Evolutionary conservation across 1,284 basidiomycete species (phyloP).

Genomic region (Ustilago vetiveriae): DNA sequence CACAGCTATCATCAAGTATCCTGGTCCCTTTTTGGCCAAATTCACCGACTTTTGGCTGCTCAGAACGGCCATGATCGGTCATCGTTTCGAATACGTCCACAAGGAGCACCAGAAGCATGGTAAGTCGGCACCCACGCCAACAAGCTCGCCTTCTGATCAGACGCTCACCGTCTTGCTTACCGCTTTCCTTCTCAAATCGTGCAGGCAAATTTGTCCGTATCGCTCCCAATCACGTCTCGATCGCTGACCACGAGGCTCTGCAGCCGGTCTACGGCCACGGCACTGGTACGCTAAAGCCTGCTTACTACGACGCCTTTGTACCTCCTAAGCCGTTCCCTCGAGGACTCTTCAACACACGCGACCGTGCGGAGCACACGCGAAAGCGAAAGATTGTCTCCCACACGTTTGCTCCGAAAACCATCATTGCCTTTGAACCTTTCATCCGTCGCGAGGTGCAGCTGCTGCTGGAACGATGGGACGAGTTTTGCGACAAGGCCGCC

Average conservation of each 20-base stretch:
- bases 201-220: conserved; percentile 77
- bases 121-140: too few relatives aligned
- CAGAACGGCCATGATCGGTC: conserved; percentile 74
- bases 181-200: not conserved
- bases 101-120: conserved; percentile 80
- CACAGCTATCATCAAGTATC: conserved; percentile 67
- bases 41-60: conserved; percentile 83
- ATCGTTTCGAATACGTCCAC: conserved; percentile 81
- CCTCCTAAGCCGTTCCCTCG: conserved; percentile 65
- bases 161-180: not conserved
- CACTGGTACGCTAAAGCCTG: conserved; percentile 53
- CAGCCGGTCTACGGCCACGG: conserved; percentile 53
- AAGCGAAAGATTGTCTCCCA: conserved; percentile 89
- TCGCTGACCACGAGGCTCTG: conserved; percentile 73
- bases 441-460: conserved; percentile 59
- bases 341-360: conserved; percentile 84
- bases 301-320: conserved; percentile 79
- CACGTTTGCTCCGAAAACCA: conserved; percentile 74
- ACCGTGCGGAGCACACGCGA: conserved; percentile 81
- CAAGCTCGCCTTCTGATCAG: not conserved
- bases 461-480: conserved; percentile 59
- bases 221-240: conserved; percentile 84
- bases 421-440: conserved; percentile 59
- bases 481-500: conserved; percentile 51
- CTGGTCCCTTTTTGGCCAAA: conserved; percentile 80